These are phyloP conservation scores for Aspergillus haitiensis DNA, from an alignment of 495 filamentous ascomycete species.

Conservation along the genomic window DNA sequence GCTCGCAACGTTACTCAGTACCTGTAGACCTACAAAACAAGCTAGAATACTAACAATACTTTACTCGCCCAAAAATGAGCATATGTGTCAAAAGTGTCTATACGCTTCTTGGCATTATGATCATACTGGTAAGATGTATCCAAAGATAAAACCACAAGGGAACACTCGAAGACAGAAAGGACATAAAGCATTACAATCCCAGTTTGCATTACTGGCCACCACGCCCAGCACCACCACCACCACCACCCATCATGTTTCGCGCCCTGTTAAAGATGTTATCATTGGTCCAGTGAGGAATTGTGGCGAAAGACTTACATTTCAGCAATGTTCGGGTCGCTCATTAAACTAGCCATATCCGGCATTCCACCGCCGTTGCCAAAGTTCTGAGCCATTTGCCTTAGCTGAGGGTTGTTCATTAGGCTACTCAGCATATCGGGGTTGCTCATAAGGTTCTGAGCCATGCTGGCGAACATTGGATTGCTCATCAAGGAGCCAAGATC, in stretches of 20 bases:
- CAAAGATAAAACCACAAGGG: conserved; percentile 1
- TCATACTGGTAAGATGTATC: conserved; percentile 10
- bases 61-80: too few species aligned
- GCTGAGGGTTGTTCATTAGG: conserved; percentile 88
- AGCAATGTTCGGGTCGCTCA: conserved; percentile 87
- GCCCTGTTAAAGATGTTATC: conserved; percentile 54
- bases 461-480: conserved; percentile 95
- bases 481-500: conserved; percentile 84
- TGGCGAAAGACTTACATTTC: conserved; percentile 72
- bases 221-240: conserved; percentile 45
- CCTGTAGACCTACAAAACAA: not conserved
- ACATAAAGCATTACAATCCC: not conserved
- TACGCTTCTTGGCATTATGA: conserved; percentile 19
- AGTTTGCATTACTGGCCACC: conserved; percentile 22
- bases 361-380: conserved; percentile 66
- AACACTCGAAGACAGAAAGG: conserved; percentile 1
- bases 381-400: conserved; percentile 72
- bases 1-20: too few species aligned
- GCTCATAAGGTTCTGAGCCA: conserved; percentile 96
- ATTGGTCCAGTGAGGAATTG: conserved; percentile 5
- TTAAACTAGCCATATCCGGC: conserved; percentile 75
- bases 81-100: conserved; percentile 3
- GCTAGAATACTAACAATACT: not conserved
- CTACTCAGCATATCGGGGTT: conserved; percentile 89
- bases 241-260: conserved; percentile 68